Conservation (phyloP, 495 filamentous ascomycete species). For the Apiosordaria backusii region DNA sequence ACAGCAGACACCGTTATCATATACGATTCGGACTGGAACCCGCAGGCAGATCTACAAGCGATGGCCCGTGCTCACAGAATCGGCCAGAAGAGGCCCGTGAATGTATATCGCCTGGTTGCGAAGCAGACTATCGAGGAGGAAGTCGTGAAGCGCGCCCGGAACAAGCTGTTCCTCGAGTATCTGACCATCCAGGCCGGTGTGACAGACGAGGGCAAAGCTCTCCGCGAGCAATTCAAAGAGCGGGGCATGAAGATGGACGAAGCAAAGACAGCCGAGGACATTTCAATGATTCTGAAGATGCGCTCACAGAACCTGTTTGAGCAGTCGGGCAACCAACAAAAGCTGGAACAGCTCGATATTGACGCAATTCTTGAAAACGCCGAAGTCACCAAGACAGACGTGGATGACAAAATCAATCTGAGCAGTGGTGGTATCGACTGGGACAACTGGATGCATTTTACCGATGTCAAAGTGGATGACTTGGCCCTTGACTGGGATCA, state of each 20-base stretch:
- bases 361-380: conserved; percentile 94
- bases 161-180: conserved; percentile 98
- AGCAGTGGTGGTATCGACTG: conserved; percentile 78
- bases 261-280: conserved; percentile 82
- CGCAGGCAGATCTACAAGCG: conserved; percentile 94
- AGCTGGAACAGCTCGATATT: conserved; percentile 97
- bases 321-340: conserved; percentile 90
- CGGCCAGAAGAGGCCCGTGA: conserved; percentile 92
- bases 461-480: conserved; percentile 89
- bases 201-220: conserved; percentile 83
- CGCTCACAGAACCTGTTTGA: conserved; percentile 97
- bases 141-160: conserved; percentile 88
- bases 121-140: conserved; percentile 99
- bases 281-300: conserved; percentile 87
- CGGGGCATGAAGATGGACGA: conserved; percentile 59
- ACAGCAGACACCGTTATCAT: conserved; percentile 97
- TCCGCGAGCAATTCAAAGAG: conserved; percentile 55
- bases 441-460: conserved; percentile 93
- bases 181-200: conserved; percentile 96
- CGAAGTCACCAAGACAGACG: conserved; percentile 90
- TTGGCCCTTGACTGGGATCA: conserved; percentile 84
- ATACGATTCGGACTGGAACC: conserved; percentile 99
- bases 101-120: conserved; percentile 89
- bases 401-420: conserved; percentile 59
- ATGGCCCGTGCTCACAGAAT: conserved; percentile 99